Percentiles rank a stretch among this genome's conserved stretches.
Conservation (phyloP, 2,329 filamentous ascomycete species). For the Calonectria honghensis region DNA sequence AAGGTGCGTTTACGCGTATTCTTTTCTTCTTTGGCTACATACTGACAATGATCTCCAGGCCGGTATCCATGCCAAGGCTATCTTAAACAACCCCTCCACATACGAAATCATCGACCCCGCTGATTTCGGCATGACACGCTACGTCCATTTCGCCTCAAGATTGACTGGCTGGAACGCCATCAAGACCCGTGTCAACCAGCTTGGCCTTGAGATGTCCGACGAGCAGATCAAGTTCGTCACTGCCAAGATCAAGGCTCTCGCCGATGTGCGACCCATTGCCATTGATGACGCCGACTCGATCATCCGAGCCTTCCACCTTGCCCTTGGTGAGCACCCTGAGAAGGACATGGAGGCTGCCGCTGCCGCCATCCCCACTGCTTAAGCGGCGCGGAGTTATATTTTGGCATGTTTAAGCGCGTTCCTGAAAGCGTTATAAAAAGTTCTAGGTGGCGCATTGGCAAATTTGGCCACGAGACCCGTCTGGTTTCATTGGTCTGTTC, state of each 20-base stretch:
- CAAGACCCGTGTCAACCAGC: slow-evolving; percentile 90
- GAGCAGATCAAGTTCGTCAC: slow-evolving; percentile 58
- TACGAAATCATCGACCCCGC: slow-evolving; percentile 93
- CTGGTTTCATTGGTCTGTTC: too few species aligned
- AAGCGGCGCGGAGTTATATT: not conserved
- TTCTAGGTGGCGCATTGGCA: too few species aligned
- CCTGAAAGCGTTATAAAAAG: too few species aligned
- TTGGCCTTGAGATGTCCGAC: slow-evolving; percentile 76
- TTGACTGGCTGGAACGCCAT: slow-evolving; percentile 97
- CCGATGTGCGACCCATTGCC: slow-evolving; percentile 88
- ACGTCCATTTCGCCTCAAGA: slow-evolving; percentile 87
- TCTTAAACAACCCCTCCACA: slow-evolving; percentile 65
- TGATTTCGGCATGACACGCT: slow-evolving; percentile 45
- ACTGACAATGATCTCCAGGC: slow-evolving; percentile 37
- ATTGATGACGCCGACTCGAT: slow-evolving; percentile 94
- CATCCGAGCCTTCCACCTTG: slow-evolving; percentile 84
- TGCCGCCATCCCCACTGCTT: slow-evolving; percentile 12
- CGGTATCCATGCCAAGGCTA: slow-evolving; percentile 60
- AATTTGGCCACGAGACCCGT: too few species aligned
- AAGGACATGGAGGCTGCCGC: slow-evolving; percentile 8
- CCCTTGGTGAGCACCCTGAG: slow-evolving; percentile 51
- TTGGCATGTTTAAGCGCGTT: not conserved
- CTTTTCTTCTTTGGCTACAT: too few species aligned
- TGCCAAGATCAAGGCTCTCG: slow-evolving; percentile 90
- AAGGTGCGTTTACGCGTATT: slow-evolving; percentile 39